Conservation (phyloP, 495 filamentous ascomycete species). For the Tetracladium setigerum region DNA sequence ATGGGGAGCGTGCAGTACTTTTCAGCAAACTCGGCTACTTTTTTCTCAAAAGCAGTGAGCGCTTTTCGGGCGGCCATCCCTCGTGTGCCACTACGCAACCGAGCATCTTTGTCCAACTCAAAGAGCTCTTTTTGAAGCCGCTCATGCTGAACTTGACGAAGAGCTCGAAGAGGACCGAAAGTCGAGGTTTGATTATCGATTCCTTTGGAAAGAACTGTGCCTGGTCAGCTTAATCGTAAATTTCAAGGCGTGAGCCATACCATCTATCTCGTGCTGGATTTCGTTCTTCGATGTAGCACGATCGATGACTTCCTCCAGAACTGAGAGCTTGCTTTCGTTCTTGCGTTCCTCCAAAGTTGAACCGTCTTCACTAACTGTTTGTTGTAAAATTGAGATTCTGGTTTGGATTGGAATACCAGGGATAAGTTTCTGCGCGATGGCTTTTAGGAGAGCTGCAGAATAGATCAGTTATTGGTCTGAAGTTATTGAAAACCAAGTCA, state of each 20-base stretch:
- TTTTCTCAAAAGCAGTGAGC: slow-evolving; percentile 55
- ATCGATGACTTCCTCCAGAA: slow-evolving; percentile 61
- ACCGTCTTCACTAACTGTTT: slow-evolving; percentile 37
- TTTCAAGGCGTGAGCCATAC: slow-evolving; percentile 29
- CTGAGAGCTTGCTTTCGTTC: slow-evolving; percentile 27
- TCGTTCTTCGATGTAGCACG: slow-evolving; percentile 55
- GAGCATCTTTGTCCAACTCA: slow-evolving; percentile 63
- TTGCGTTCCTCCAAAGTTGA: slow-evolving; percentile 4
- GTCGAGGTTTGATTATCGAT: slow-evolving; percentile 41
- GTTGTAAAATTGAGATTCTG: slow-evolving; percentile 63
- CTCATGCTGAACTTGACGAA: slow-evolving; percentile 52
- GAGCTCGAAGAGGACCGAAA: slow-evolving; percentile 44
- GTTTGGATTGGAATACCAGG: slow-evolving; percentile 66
- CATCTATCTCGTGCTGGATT: slow-evolving; percentile 45
- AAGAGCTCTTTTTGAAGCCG: slow-evolving; percentile 53
- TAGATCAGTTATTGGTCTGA: slow-evolving; percentile 1
- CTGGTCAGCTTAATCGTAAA: not conserved
- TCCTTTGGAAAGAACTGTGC: slow-evolving; percentile 34
- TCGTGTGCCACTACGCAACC: slow-evolving; percentile 60
- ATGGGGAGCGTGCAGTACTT: slow-evolving; percentile 7
- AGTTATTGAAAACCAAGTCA: not conserved
- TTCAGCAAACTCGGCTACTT: slow-evolving; percentile 44
- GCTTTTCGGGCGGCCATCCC: slow-evolving; percentile 67
- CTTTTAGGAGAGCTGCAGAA: slow-evolving; percentile 54
- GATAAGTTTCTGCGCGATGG: slow-evolving; percentile 70